Evolutionary conservation across 2,329 filamentous ascomycete species (phyloP).

Genomic region (Knoxdaviesia capensis): DNA sequence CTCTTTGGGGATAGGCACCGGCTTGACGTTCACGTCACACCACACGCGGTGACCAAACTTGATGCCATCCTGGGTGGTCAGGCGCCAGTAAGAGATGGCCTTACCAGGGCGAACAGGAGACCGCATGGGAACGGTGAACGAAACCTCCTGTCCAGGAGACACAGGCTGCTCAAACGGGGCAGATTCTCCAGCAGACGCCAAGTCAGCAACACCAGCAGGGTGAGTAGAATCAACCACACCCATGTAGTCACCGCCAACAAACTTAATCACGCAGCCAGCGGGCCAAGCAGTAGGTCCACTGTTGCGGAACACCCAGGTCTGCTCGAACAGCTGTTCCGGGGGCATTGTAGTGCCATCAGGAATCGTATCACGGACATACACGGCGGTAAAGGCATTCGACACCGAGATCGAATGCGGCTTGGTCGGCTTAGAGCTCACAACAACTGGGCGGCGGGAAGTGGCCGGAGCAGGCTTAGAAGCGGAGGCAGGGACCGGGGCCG

Average conservation of each 20-base stretch:
- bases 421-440: conserved; percentile 2
- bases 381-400: conserved; percentile 19
- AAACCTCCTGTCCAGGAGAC: conserved; percentile 50
- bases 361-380: conserved; percentile 62
- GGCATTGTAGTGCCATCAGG: conserved; percentile 55
- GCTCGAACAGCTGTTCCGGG: conserved; percentile 57
- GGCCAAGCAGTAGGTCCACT: conserved; percentile 67
- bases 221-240: conserved; percentile 63
- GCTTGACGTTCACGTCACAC: conserved; percentile 67
- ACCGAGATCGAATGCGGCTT: background rate
- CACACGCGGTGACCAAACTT: conserved; percentile 88
- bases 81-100: conserved; percentile 87
- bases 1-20: conserved; percentile 9
- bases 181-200: conserved; percentile 64
- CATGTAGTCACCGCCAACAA: conserved; percentile 92
- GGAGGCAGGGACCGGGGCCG: too few species aligned
- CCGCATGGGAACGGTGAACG: conserved; percentile 72
- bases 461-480: too few species aligned
- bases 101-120: conserved; percentile 59
- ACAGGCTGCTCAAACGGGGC: conserved; percentile 28
- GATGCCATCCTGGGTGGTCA: conserved; percentile 60
- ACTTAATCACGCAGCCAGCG: conserved; percentile 72
- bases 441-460: conserved; percentile 1
- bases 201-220: conserved; percentile 57
- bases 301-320: conserved; percentile 85